Evolutionary conservation across 2,329 filamentous ascomycete genomes (phyloP).

Genomic region (Gliomastix tumulicola): DNA sequence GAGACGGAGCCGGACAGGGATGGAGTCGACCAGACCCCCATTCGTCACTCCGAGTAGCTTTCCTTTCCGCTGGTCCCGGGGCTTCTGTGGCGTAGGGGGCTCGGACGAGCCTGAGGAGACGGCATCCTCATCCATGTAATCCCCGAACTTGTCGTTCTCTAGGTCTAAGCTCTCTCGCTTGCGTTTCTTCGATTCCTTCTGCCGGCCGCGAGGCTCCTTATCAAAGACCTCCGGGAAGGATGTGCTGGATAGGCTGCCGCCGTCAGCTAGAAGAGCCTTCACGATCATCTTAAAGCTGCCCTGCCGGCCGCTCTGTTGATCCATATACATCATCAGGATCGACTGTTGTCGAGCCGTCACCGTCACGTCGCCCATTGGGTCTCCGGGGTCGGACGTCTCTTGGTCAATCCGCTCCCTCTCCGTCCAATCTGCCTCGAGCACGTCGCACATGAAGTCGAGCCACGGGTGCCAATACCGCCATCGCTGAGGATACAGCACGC

Average conservation of each 20-base stretch:
- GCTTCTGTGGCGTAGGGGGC: conserved; percentile 35
- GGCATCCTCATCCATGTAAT: conserved; percentile 50
- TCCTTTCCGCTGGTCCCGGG: conserved; percentile 13
- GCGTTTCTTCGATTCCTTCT: conserved; percentile 36
- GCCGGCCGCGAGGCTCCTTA: conserved; percentile 44
- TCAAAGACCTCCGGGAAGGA: conserved; percentile 62
- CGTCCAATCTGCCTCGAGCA: conserved; percentile 64
- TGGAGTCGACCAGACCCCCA: conserved; percentile 39
- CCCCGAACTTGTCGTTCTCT: conserved; percentile 52
- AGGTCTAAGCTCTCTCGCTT: conserved; percentile 46
- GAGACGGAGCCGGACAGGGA: conserved; percentile 55
- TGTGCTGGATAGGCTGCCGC: conserved; percentile 40
- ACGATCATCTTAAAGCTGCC: conserved; percentile 47
- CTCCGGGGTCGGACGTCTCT: conserved; percentile 11
- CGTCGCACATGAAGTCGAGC: conserved; percentile 73
- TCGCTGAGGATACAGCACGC: conserved; percentile 60
- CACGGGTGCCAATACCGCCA: conserved; percentile 80
- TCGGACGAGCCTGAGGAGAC: conserved; percentile 38
- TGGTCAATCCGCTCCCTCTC: conserved; percentile 46
- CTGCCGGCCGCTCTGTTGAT: conserved; percentile 35
- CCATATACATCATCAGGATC: conserved; percentile 55
- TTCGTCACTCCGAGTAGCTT: conserved; percentile 12
- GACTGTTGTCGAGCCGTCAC: conserved; percentile 37
- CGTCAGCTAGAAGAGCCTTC: conserved; percentile 62
- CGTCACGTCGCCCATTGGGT: conserved; percentile 12